These are phyloP conservation scores for Brassica balearica DNA, from an alignment of 441 rosid species.

Conservation along the genomic window DNA sequence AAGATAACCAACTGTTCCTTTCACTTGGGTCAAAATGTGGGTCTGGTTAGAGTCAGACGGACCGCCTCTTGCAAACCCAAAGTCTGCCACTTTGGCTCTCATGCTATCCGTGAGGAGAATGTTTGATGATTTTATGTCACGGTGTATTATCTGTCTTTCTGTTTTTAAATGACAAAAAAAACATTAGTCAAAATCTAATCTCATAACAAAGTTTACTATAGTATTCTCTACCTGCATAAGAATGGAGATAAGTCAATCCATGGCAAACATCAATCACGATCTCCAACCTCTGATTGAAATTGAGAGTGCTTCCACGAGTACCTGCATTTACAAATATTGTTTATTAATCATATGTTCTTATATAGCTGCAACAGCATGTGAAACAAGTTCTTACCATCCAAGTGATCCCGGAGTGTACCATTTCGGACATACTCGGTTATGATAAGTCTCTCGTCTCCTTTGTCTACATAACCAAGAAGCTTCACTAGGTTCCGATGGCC, in stretches of 20 bases:
- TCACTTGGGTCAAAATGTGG: conserved; percentile 84
- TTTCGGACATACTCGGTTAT: conserved; percentile 91
- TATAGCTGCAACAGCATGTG: conserved; percentile 10
- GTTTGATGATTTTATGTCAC: conserved; percentile 95
- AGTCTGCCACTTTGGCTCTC: conserved; percentile 97
- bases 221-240: conserved; percentile 70
- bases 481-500: conserved; percentile 90
- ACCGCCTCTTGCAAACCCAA: conserved; percentile 90
- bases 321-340: conserved; percentile 51
- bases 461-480: conserved; percentile 87
- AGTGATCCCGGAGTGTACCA: conserved; percentile 93
- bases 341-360: conserved; percentile 16
- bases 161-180: conserved; percentile 28
- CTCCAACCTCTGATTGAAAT: conserved; percentile 90
- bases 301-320: conserved; percentile 68
- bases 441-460: conserved; percentile 87
- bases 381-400: conserved; percentile 76
- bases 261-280: conserved; percentile 94
- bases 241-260: conserved; percentile 91
- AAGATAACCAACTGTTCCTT: conserved; percentile 95
- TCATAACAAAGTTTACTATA: background rate
- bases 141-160: conserved; percentile 94
- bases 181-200: conserved; percentile 16
- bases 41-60: conserved; percentile 69
- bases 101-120: conserved; percentile 85